These are phyloP conservation scores for Pseudognaphalium luteoalbum DNA, from an alignment of 129 eudicot species.

Conservation along the genomic window DNA sequence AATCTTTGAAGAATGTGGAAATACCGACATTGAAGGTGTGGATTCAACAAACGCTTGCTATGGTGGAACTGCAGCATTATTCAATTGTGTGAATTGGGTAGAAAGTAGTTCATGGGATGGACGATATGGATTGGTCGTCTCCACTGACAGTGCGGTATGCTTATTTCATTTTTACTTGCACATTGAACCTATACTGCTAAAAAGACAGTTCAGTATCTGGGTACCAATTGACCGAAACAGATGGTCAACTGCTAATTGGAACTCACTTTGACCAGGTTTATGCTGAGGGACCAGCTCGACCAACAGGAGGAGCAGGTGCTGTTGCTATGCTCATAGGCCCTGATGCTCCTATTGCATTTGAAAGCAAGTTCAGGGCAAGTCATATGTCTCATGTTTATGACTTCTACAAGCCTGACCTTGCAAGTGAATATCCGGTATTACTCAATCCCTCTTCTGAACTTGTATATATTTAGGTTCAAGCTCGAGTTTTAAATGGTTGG, in stretches of 20 bases:
- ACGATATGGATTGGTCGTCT: conserved; percentile 93
- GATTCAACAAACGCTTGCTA: conserved; percentile 97
- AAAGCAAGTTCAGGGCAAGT: conserved; percentile 94
- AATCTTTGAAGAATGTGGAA: conserved; percentile 87
- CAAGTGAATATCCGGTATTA: conserved; percentile 97
- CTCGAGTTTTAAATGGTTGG: not conserved
- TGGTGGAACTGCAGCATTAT: conserved; percentile 97
- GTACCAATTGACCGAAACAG: not conserved
- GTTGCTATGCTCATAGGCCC: conserved; percentile 96
- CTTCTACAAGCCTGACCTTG: conserved; percentile 93
- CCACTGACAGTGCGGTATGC: conserved; percentile 96
- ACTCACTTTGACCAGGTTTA: conserved; percentile 60
- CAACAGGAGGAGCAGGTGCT: conserved; percentile 99
- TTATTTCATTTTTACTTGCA: not conserved
- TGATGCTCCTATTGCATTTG: conserved; percentile 92
- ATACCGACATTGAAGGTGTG: conserved; percentile 96
- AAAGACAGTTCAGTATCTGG: not conserved
- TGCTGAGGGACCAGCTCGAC: conserved; percentile 99
- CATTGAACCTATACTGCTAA: not conserved
- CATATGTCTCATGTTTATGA: conserved; percentile 96
- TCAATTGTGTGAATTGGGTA: conserved; percentile 97
- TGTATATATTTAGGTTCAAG: not conserved
- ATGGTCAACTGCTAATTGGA: conserved; percentile 19
- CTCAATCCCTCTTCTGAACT: not conserved
- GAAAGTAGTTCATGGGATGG: conserved; percentile 99